Conservation (phyloP, 225 moss, liverwort and hornwort species). For the Pseudisothecium myosuroides region DNA sequence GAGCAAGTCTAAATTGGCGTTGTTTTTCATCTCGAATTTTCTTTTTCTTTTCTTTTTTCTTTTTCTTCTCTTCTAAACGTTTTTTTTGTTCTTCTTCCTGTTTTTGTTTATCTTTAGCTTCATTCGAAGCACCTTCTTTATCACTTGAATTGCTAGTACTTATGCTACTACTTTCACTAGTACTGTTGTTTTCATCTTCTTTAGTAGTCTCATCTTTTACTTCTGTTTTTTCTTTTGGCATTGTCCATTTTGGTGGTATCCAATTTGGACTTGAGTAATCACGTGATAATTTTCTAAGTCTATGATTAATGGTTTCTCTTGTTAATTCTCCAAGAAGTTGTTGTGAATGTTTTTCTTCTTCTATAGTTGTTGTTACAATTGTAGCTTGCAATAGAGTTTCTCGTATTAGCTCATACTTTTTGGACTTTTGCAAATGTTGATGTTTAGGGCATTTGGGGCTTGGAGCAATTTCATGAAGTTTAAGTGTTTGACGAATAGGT, state of each 20-base stretch:
- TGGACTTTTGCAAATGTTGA: constrained; percentile 22
- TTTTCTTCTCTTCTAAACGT: neutral
- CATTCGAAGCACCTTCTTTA: neutral
- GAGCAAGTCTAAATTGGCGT: constrained; percentile 3
- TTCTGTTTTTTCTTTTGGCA: neutral
- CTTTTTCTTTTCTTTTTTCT: constrained; percentile 1
- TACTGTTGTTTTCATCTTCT: neutral
- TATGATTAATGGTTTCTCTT: neutral
- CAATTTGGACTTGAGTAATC: neutral
- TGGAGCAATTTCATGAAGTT: constrained; percentile 18
- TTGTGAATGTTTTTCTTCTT: neutral
- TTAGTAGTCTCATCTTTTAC: neutral
- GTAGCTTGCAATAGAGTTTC: constrained; percentile 26
- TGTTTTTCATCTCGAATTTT: neutral
- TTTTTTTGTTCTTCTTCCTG: neutral
- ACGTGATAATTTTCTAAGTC: neutral
- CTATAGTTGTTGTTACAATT: neutral
- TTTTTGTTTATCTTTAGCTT: neutral
- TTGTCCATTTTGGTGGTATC: constrained; percentile 19
- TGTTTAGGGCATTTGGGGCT: constrained; percentile 39
- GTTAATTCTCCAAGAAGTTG: neutral
- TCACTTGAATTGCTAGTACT: neutral
- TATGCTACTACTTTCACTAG: neutral
- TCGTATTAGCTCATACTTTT: constrained; percentile 18
- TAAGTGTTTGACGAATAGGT: constrained; percentile 25